Percentiles rank a stretch among this genome's conserved stretches.
Conservation (phyloP, 192 early-diverging fungal genomes). For the Paraglomus occultum region DNA sequence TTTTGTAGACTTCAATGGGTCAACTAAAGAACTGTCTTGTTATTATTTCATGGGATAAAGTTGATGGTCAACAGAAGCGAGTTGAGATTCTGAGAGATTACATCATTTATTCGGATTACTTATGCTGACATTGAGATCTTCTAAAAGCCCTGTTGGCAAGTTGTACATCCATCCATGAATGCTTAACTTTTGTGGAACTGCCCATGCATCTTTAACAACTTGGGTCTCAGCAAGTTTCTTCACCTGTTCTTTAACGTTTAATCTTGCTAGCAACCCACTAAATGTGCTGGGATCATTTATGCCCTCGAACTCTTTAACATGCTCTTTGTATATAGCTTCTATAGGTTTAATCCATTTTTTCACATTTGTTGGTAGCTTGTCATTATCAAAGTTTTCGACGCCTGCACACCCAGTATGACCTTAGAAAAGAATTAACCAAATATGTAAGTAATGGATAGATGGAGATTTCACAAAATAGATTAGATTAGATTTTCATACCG, state of each 20-base stretch:
- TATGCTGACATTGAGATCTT: constrained; percentile 4
- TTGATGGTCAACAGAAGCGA: no score
- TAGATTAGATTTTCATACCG: constrained; percentile 40
- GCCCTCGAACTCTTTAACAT: neutral
- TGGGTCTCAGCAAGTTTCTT: neutral
- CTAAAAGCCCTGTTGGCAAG: constrained; percentile 12
- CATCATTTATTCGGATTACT: neutral
- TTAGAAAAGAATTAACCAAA: neutral
- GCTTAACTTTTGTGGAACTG: neutral
- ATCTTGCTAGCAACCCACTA: neutral
- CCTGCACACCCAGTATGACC: constrained; percentile 14
- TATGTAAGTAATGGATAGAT: neutral
- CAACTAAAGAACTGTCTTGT: no score
- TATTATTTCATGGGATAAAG: no score
- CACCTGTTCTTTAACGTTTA: constrained; percentile 17
- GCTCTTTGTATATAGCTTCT: neutral
- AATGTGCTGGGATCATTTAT: neutral
- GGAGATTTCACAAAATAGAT: neutral
- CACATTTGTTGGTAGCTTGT: neutral
- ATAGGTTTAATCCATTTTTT: constrained; percentile 8
- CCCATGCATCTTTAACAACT: constrained; percentile 22
- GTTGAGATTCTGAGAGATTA: neutral
- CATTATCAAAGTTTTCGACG: neutral
- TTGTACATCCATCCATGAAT: constrained; percentile 23
- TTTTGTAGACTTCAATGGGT: no score